Percentiles rank a stretch among this genome's conserved stretches.
These are phyloP conservation scores for Pontederia crassipes DNA, from an alignment of 176 grass and related monocot genomes.

Conservation along the genomic window DNA sequence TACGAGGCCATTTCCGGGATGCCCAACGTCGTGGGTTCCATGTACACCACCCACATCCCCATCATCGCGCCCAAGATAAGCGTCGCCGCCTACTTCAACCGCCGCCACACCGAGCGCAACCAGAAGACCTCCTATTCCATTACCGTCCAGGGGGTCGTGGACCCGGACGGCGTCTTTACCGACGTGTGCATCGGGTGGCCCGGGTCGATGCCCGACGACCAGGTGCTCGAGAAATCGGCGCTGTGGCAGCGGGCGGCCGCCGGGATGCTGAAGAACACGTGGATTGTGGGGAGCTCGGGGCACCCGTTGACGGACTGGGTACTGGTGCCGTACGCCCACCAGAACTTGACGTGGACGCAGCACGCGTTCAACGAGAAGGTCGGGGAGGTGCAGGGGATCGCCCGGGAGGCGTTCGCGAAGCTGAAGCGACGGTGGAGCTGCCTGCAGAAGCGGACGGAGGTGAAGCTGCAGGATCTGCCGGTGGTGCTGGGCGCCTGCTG, in stretches of 20 bases:
- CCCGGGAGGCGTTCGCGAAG: slow-evolving; percentile 48
- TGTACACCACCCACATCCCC: slow-evolving; percentile 95
- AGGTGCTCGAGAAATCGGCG: slow-evolving; percentile 84
- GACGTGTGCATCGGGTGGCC: slow-evolving; percentile 96
- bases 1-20: slow-evolving; percentile 51
- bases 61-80: slow-evolving; percentile 96
- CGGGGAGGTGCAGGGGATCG: slow-evolving; percentile 38
- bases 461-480: slow-evolving; percentile 91
- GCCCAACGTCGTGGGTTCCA: slow-evolving; percentile 47
- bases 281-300: slow-evolving; percentile 63
- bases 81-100: slow-evolving; percentile 89
- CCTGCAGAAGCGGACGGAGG: slow-evolving; percentile 85
- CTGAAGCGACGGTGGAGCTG: slow-evolving; percentile 83
- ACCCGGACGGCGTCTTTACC: slow-evolving; percentile 68
- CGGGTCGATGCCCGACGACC: slow-evolving; percentile 85
- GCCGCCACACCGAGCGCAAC: slow-evolving; percentile 89
- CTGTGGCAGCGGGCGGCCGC: slow-evolving; percentile 69
- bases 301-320: slow-evolving; percentile 91
- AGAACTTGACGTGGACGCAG: slow-evolving; percentile 92
- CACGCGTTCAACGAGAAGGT: slow-evolving; percentile 96
- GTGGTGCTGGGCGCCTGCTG: slow-evolving; percentile 89
- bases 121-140: slow-evolving; percentile 98
- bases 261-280: slow-evolving; percentile 61
- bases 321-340: slow-evolving; percentile 88
- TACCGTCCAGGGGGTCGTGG: slow-evolving; percentile 75